Base-by-base conservation (phyloP, 2,329 filamentous ascomycete species). In the Aspergillus melleus region DNA sequence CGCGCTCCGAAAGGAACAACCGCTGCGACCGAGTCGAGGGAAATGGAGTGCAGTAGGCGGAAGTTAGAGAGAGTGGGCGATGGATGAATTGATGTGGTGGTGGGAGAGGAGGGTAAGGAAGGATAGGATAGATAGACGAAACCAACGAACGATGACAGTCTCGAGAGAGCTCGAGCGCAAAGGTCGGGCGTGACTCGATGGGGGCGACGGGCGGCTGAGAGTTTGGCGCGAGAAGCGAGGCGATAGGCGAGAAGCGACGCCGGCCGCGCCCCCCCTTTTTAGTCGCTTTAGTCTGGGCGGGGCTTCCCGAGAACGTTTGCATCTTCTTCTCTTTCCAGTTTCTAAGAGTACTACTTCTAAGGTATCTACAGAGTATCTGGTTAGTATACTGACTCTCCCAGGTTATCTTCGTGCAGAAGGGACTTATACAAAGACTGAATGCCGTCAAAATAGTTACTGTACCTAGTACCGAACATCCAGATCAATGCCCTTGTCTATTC, bases 211-310 rank as follows among this genome's bases (percentile, higher is more conserved):
- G 70, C 70, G 70, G 69, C 69, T 70, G 66, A 58, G 58, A 66
- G 66, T 61, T 72, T 73, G 65, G 66, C 73, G 72, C 73, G 64
- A 66, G 68, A 74, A 73, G 72, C 72, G 71, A 75, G 64, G 53
- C 60, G 55, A 60, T 66, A 72, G 68, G 59, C 69, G 64, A 71
- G 63, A 66, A 64, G 57, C 61, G 66, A 66, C 56, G 24, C 19
- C 20, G 47, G 24, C 6, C 42, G n/a, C 19, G 49, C 30, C 24
- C 54, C 54, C 49, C 54, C 30, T 53, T 57, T 60, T 49, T 55
- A 53, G 50, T 49, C 44, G 24, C 24, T 24, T 24, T 24, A 24
- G 24, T 24, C 24, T 24, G 32, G 55, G 55, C 51, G 55, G 55
- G 50, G 55, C 54, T 50, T 50, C 46, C 54, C 54, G 54, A 51